phyloP scores from a whole-genome alignment of 1,284 basidiomycete genomes.

The Inonotus hispidus region DNA sequence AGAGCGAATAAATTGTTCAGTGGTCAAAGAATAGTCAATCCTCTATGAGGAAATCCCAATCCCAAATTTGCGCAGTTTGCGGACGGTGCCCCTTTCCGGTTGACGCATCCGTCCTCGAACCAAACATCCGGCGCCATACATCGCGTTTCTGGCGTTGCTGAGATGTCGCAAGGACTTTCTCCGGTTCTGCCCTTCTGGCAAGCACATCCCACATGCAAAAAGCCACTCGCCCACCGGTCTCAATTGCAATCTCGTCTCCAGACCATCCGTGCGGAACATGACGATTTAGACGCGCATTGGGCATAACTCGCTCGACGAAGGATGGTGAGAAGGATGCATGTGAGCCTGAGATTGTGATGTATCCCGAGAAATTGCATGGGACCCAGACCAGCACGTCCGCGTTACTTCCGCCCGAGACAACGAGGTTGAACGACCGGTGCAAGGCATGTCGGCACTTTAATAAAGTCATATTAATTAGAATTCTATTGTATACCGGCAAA shows the following conservation, averaged over 20 bases:
- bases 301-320: conserved; percentile 63
- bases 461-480: not conserved
- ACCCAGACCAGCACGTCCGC: conserved; percentile 62
- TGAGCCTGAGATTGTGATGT: conserved; percentile 43
- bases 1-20: not conserved
- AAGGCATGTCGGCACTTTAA: conserved; percentile 58
- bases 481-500: not conserved
- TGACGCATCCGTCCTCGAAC: not conserved
- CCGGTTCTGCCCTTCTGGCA: conserved; percentile 54
- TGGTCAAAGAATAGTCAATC: conserved; percentile 28
- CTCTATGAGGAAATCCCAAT: conserved; percentile 76
- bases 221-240: conserved; percentile 50
- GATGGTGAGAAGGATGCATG: conserved; percentile 60
- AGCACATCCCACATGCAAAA: conserved; percentile 77
- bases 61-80: conserved; percentile 5
- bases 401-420: conserved; percentile 52
- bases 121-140: conserved; percentile 21
- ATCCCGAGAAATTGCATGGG: conserved; percentile 70
- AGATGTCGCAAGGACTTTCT: conserved; percentile 44
- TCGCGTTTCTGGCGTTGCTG: conserved; percentile 53
- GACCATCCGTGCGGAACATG: conserved; percentile 30
- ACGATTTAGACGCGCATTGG: conserved; percentile 52
- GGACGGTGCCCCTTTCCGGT: not conserved
- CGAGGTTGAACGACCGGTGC: conserved; percentile 59
- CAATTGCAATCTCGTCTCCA: conserved; percentile 56